Base-by-base conservation (phyloP, 164 flowering plant genomes). In the Vitis cinerea region DNA sequence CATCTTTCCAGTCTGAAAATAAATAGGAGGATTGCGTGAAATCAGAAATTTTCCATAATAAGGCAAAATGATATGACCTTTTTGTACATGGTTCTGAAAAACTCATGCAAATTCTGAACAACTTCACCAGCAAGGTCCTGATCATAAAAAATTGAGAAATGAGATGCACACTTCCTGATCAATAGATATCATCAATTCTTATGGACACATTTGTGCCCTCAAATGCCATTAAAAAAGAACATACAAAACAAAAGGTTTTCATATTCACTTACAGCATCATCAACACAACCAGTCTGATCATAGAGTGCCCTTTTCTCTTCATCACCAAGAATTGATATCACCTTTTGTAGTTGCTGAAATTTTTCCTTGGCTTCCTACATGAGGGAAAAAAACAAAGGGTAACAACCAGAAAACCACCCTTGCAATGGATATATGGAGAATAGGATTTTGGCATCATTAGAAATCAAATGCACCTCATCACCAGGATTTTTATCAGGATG, bases 401-500 rank as follows among this genome's bases (percentile, higher is more conserved):
- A 58, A 72, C 5, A 76, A 67, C 56, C 4, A 61, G 9, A 27
- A 66, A 63, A 56, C 12, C 44, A 8, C 29, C 27, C 1, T 29
- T 8, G 4, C n/a, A 30, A 14, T 2, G 23, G 19, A 44, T 57
- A 11, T 56, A 29, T 49, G 50, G 10, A 47, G 37, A 11, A 16
- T 8, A 49, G 51, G 16, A 61, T n/a, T 10, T 10, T 59, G 10
- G 15, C 23, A 62, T 2, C 30, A 30, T 27, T 8, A 1, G 71
- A 44, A 59, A 27, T 3, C 19, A 66, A 53, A 17, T 15, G 65
- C 57, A 93, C 99, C 98, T 90, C 93, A 77, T 96, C 91, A 54
- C 86, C 94, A 71, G 97, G 98, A 81, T 96, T 96, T 77, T 96
- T 96, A 80, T 96, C 99, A 67, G 99, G 99, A 83, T 95, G 98